Evolutionary conservation across 2,329 filamentous ascomycete species (phyloP), one percentile per base, ranked within the genome.

Genomic region (Fusarium sp.): DNA sequence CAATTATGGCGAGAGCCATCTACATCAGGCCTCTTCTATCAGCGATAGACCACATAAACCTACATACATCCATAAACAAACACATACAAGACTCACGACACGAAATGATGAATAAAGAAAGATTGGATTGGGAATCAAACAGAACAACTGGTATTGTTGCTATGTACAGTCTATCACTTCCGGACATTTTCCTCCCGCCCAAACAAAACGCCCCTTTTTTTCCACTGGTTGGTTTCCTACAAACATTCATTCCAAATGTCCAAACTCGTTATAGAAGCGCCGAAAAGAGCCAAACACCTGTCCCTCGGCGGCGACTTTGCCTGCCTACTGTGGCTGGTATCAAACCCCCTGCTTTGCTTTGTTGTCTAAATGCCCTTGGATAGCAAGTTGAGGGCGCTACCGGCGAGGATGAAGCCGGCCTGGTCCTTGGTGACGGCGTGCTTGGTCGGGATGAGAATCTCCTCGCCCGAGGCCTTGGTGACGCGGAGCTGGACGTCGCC

Each of bases 361-460:
- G 13, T 38, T 13, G 24, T 58, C 24, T 71, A 83, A 13, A 80
- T 57, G 3, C 82, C 79, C 87, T 92, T 92, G 54, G 95, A 93
- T 78, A 99, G 84, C 82, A 98, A 81, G 84, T 99, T 99, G 84
- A 99, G 83, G 47, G 96, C 96, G 82, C 94, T 98, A 4, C 96
- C 96, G 0, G 96, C 96, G 60, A 99, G 87, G 74, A 99, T 94
- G 80, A 98, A 99, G 1, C 89, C 91, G 70, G 94, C 94, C 87
- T 99, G 96, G 82, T 98, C 96, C 85, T 92, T 89, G 80, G 91
- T 97, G 71, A 99, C 88, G 14, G 94, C 94, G 82, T 98, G 96
- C 84, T 91, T 94, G n/a, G 95, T 95, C 57, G 90, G 89, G 68
- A 99, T 89, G 42, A 89, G 81, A 58, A 93, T 82, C 82, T 90